Percentiles rank a stretch among this genome's conserved stretches.
These are phyloP conservation scores for Erodium moschatum DNA, from an alignment of 441 rosid genomes.

Conservation along the genomic window DNA sequence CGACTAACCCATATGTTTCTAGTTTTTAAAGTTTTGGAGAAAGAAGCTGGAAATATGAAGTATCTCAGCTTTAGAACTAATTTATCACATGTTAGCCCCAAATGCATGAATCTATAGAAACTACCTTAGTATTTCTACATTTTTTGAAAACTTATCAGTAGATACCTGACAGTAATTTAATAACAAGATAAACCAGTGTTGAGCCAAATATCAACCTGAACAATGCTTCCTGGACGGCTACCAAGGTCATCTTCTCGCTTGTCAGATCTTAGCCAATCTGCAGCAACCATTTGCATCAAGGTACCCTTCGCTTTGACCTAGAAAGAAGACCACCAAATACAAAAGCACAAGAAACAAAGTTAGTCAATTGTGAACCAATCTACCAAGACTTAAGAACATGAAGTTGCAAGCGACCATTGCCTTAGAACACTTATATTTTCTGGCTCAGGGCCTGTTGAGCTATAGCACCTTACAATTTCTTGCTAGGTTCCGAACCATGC, in stretches of 20 bases:
- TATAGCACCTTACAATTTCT: too few species aligned
- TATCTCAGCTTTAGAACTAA: not conserved
- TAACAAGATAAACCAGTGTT: conserved; percentile 8
- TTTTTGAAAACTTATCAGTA: not conserved
- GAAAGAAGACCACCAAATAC: conserved; percentile 15
- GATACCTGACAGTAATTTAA: conserved; percentile 3
- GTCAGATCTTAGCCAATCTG: conserved; percentile 91
- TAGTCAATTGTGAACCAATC: not conserved
- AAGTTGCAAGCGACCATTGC: conserved; percentile 1
- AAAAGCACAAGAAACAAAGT: conserved; percentile 8
- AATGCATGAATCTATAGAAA: not conserved
- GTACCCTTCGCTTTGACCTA: conserved; percentile 83
- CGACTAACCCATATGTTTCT: not conserved
- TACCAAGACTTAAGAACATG: conserved; percentile 9
- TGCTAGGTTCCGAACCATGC: not conserved
- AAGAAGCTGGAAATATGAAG: not conserved
- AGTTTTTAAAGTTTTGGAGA: not conserved
- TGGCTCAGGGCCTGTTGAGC: too few species aligned
- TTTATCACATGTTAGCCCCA: not conserved
- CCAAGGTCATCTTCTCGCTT: conserved; percentile 90
- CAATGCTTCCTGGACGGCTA: conserved; percentile 79
- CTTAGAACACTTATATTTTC: too few species aligned
- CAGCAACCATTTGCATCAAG: conserved; percentile 92
- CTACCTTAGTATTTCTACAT: not conserved
- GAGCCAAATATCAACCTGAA: conserved; percentile 49